These are phyloP conservation scores for Lathyrus sativus DNA, from an alignment of 306 rosid genomes.

Conservation along the genomic window DNA sequence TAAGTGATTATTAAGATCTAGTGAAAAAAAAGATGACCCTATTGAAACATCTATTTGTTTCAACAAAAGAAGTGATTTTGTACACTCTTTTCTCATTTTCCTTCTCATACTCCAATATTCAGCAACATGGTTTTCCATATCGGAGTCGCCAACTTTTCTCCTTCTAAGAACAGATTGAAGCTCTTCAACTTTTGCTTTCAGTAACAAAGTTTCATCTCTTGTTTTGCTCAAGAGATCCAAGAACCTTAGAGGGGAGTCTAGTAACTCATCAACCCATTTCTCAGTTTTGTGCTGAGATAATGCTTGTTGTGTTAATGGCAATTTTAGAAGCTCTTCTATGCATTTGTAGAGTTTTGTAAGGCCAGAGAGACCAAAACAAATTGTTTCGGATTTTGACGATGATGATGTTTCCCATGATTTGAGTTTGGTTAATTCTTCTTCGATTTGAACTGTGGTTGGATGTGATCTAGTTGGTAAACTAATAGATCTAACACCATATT, in stretches of 20 bases:
- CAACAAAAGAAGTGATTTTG: slow-evolving; percentile 46
- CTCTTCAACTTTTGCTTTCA: slow-evolving; percentile 52
- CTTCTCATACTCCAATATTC: slow-evolving; percentile 51
- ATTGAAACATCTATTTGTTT: slow-evolving; percentile 50
- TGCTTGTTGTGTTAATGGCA: slow-evolving; percentile 66
- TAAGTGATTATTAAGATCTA: slow-evolving; percentile 50
- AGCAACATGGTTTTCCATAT: slow-evolving; percentile 41
- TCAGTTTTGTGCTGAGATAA: slow-evolving; percentile 49
- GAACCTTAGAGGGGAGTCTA: slow-evolving; percentile 57
- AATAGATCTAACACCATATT: slow-evolving; percentile 56
- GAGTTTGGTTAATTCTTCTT: slow-evolving; percentile 61
- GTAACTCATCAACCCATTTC: slow-evolving; percentile 65
- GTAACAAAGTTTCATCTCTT: slow-evolving; percentile 48
- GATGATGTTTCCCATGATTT: slow-evolving; percentile 48
- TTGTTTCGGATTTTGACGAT: slow-evolving; percentile 45
- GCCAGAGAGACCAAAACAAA: slow-evolving; percentile 49
- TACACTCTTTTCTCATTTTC: slow-evolving; percentile 53
- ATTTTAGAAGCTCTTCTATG: slow-evolving; percentile 58
- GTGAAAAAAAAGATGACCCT: slow-evolving; percentile 18
- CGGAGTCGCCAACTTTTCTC: slow-evolving; percentile 51
- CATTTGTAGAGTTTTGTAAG: slow-evolving; percentile 51
- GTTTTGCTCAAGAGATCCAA: slow-evolving; percentile 59
- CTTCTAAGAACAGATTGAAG: slow-evolving; percentile 67
- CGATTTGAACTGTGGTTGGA: slow-evolving; percentile 59
- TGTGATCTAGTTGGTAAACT: slow-evolving; percentile 83